phyloP scores from a whole-genome alignment of 73 alveolate species.

The Blepharisma stoltei region DNA sequence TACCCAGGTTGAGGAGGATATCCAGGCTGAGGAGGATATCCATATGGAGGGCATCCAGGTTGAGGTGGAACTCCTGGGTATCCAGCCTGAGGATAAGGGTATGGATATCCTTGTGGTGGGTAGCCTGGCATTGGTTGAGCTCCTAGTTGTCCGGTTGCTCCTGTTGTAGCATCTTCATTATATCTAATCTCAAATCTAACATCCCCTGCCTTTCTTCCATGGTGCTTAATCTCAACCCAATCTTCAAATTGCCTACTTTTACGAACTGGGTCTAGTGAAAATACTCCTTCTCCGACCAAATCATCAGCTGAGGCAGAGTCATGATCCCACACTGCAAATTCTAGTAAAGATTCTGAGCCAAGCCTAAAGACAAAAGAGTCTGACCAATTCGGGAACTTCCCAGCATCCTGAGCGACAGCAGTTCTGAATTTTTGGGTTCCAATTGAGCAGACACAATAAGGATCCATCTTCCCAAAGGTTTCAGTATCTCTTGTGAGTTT shows the following conservation, averaged over 20 bases:
- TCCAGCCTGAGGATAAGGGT: neutral
- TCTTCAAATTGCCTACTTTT: neutral
- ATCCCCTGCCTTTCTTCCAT: conserved; percentile 27
- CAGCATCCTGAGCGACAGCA: conserved; percentile 32
- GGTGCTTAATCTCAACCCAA: neutral
- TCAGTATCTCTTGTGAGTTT: conserved; percentile 40
- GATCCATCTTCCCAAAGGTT: conserved; percentile 45
- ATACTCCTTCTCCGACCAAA: neutral
- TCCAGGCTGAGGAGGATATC: conserved; percentile 24
- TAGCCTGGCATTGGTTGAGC: conserved; percentile 1
- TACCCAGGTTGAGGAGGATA: conserved; percentile 31
- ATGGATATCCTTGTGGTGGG: neutral
- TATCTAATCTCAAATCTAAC: conserved; percentile 20
- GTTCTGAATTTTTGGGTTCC: conserved; percentile 19
- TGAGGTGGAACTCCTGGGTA: conserved; percentile 20
- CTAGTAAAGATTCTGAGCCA: neutral
- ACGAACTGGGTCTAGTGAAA: neutral
- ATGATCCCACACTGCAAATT: neutral
- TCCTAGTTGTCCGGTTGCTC: neutral
- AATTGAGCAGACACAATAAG: conserved; percentile 22
- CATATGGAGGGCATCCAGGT: neutral
- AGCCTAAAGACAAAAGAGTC: conserved; percentile 29
- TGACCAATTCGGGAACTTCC: conserved; percentile 39
- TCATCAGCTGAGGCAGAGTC: conserved; percentile 21
- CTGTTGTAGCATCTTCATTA: neutral